Evolutionary conservation across 352 stramenopile species (phyloP), one percentile per base, ranked within the genome.

Genomic region (Saprolegnia diclina): DNA sequence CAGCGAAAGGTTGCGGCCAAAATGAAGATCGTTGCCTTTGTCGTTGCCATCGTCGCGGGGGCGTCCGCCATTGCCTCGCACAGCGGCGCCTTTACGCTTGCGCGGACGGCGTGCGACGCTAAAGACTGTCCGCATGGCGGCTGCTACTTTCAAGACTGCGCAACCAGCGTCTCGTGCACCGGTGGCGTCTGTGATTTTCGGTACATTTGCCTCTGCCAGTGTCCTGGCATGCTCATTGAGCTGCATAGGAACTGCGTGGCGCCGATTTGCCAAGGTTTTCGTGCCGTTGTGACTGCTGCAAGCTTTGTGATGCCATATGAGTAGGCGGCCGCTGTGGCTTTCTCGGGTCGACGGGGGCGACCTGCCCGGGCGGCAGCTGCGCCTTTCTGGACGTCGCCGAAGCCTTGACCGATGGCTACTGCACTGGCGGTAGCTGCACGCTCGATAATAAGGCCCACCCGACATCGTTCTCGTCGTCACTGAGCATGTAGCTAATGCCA

Each of bases 401-500:
- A 13, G 87, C 79, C 21, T 70, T 90, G 29, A 46, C 16, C 1
- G 79, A 87, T 19, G 80, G 77, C 44, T 88, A 86, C 72, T 90
- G 82, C 65, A 66, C 71, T 24, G 82, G 82, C 40, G 82, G 82
- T 21, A 75, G 65, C 6, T 88, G 82, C 40, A 79, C 65, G 18
- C 62, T 88, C 45, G 73, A 90, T 19, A 76, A 74, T 59, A 61
- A 79, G 40, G 62, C 54, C 6, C 80, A 88, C 46, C 79, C 79
- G 13, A 73, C 73, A 29, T 78, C 67, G 38, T 74, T 86, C 37
- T 71, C 67, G 16, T 71, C 65, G 16, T 76, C 69, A n/a, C 72
- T 88, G 22, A 86, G 80, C 48, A 56, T 83, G 59, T 88, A 68
- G 80, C n/a, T n/a, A n/a, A n/a, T n/a, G n/a, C n/a, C n/a, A n/a